These are phyloP conservation scores for Spencermartinsiella europaea DNA, from an alignment of 805 yeast genomes.

Conservation along the genomic window DNA sequence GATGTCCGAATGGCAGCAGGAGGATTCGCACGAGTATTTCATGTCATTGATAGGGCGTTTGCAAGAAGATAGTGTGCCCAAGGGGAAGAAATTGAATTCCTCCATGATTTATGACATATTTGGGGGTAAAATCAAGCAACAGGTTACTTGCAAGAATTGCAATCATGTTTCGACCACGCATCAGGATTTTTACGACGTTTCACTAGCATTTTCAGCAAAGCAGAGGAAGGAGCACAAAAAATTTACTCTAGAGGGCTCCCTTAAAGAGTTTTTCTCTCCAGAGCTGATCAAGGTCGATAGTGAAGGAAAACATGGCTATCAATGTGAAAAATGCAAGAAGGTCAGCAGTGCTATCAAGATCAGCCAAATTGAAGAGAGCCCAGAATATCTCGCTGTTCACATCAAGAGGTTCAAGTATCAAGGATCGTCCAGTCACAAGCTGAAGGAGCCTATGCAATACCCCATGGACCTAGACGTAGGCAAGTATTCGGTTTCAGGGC, in stretches of 20 bases:
- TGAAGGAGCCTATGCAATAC: conserved; percentile 80
- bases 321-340: conserved; percentile 79
- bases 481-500: conserved; percentile 37
- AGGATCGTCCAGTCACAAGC: conserved; percentile 57
- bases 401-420: conserved; percentile 83
- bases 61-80: conserved; percentile 91
- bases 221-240: conserved; percentile 33
- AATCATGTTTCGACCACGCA: conserved; percentile 78
- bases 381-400: conserved; percentile 83
- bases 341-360: conserved; percentile 74
- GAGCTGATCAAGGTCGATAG: conserved; percentile 66
- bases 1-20: conserved; percentile 98
- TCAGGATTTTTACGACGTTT: conserved; percentile 91
- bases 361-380: conserved; percentile 70
- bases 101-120: conserved; percentile 87
- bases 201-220: conserved; percentile 60
- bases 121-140: conserved; percentile 84
- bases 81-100: conserved; percentile 74
- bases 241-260: conserved; percentile 68
- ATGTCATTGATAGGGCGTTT: conserved; percentile 84
- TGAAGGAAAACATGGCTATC: conserved; percentile 50
- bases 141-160: conserved; percentile 78
- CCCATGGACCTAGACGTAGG: conserved; percentile 72
- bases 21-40: conserved; percentile 94
- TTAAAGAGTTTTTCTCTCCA: conserved; percentile 75